phyloP scores from a whole-genome alignment of 148 eudicot species.

The Diospyros lotus region DNA sequence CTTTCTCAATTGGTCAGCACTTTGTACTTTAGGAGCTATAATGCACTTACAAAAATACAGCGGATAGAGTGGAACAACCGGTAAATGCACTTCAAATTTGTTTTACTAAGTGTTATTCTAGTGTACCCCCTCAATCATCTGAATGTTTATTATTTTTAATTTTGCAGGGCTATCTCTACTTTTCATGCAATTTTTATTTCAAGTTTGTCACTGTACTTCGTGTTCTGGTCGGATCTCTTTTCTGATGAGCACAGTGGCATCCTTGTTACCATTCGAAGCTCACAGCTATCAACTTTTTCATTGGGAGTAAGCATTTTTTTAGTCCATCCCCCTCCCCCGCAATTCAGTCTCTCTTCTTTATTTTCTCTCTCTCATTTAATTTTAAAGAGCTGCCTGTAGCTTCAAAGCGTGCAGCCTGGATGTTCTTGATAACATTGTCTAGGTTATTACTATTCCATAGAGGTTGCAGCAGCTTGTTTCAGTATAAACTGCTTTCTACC shows the following conservation, averaged over 20 bases:
- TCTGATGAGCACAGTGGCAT: constrained; percentile 51
- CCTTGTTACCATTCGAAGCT: constrained; percentile 63
- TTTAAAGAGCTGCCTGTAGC: not conserved
- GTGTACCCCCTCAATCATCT: not conserved
- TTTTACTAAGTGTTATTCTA: not conserved
- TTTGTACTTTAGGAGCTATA: constrained; percentile 67
- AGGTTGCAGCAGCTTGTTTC: too few relatives aligned
- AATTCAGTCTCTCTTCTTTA: not conserved
- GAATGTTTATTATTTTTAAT: constrained; percentile 7
- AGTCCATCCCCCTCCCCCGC: too few relatives aligned
- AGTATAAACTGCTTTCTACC: too few relatives aligned
- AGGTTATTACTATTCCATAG: too few relatives aligned
- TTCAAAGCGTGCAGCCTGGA: not conserved
- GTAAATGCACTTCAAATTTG: constrained; percentile 27
- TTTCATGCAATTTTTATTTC: constrained; percentile 87
- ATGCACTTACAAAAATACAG: constrained; percentile 72
- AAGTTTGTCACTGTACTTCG: constrained; percentile 78
- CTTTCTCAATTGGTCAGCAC: constrained; percentile 65
- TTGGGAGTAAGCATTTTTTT: constrained; percentile 66
- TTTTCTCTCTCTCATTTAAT: not conserved
- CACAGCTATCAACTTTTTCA: constrained; percentile 75
- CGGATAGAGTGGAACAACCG: constrained; percentile 91
- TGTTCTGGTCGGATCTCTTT: constrained; percentile 89
- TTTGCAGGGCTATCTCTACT: constrained; percentile 79
- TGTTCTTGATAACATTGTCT: not conserved